phyloP scores from a whole-genome alignment of 306 rosid species.

The Hylodesmum podocarpum region DNA sequence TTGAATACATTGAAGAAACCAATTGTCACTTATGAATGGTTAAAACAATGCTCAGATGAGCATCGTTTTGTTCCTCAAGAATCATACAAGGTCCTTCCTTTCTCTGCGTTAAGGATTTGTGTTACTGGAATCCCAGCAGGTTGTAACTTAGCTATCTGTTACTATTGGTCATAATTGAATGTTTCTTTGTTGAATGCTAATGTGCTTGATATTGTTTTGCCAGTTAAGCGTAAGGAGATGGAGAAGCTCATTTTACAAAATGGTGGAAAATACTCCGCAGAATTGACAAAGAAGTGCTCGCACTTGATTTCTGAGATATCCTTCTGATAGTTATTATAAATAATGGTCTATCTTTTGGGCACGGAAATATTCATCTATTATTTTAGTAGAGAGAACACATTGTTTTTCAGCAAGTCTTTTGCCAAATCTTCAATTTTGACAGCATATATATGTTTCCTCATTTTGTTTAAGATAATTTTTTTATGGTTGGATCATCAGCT shows the following conservation, averaged over 20 bases:
- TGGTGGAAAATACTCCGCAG: slow-evolving; percentile 91
- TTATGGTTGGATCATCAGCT: slow-evolving; percentile 7
- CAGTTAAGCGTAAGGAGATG: slow-evolving; percentile 83
- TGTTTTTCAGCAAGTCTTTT: not conserved
- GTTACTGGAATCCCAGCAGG: slow-evolving; percentile 88
- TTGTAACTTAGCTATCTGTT: slow-evolving; percentile 42
- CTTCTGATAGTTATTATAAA: slow-evolving; percentile 48
- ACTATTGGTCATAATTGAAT: slow-evolving; percentile 26
- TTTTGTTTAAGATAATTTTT: not conserved
- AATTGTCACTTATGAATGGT: slow-evolving; percentile 76
- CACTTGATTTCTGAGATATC: slow-evolving; percentile 94
- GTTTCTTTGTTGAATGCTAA: slow-evolving; percentile 35
- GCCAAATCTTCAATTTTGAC: not conserved
- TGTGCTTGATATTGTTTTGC: slow-evolving; percentile 27
- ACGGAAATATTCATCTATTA: slow-evolving; percentile 14
- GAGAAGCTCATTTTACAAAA: slow-evolving; percentile 65
- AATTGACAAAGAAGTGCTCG: slow-evolving; percentile 82
- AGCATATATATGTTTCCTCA: slow-evolving; percentile 23
- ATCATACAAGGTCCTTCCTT: slow-evolving; percentile 81
- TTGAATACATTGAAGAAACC: slow-evolving; percentile 88
- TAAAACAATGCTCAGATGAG: slow-evolving; percentile 88
- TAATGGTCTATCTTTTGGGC: slow-evolving; percentile 21
- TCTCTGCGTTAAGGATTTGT: slow-evolving; percentile 84
- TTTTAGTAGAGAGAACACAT: not conserved
- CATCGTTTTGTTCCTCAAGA: slow-evolving; percentile 94